phyloP scores from a whole-genome alignment of 768 basidiomycete species.

The Bullera alba region DNA sequence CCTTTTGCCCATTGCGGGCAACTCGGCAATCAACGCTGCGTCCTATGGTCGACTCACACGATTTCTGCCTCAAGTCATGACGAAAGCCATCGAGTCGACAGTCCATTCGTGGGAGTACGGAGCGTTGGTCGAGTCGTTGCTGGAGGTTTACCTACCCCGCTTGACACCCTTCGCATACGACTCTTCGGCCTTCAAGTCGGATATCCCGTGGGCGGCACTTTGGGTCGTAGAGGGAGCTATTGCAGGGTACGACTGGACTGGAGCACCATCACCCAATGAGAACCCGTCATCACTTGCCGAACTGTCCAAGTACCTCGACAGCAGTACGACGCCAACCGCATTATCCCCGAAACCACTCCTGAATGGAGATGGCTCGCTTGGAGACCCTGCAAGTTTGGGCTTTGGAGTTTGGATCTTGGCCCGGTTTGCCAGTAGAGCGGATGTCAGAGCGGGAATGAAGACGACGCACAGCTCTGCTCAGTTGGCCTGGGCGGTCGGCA shows the following conservation, averaged over 20 bases:
- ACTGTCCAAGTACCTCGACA: conserved; percentile 2
- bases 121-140: conserved; percentile 4
- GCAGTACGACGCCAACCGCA: conserved; percentile 2
- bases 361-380: conserved; percentile 14
- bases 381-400: conserved; percentile 11
- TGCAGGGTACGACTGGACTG: conserved; percentile 9
- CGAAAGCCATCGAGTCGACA: conserved; percentile 5
- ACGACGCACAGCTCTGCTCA: background rate
- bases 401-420: conserved; percentile 7
- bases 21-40: conserved; percentile 5
- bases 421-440: background rate
- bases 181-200: background rate
- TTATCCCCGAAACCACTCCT: conserved; percentile 6
- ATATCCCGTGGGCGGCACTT: conserved; percentile 10
- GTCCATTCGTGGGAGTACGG: conserved; percentile 22
- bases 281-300: background rate
- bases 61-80: conserved; percentile 8
- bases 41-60: conserved; percentile 7
- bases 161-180: conserved; percentile 10
- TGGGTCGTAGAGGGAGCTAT: conserved; percentile 3
- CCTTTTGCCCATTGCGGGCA: conserved; percentile 1
- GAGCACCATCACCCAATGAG: background rate
- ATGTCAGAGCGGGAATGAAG: background rate
- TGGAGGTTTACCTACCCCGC: conserved; percentile 11
- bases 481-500: conserved; percentile 17